Evolutionary conservation across 2,329 filamentous ascomycete species (phyloP).

Genomic region (Didymella pomorum): DNA sequence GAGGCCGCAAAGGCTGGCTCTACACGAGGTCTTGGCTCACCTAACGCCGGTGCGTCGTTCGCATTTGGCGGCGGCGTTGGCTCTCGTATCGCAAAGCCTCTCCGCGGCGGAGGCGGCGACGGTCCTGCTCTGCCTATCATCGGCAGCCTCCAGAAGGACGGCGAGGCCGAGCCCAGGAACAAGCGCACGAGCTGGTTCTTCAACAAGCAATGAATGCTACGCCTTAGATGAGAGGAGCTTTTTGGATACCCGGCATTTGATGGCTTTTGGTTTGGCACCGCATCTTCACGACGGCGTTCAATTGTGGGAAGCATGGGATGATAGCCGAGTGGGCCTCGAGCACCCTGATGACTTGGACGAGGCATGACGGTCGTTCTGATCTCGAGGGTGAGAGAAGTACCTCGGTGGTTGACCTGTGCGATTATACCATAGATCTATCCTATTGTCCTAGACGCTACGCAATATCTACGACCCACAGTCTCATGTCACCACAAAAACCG

Average conservation of each 20-base stretch:
- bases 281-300: constrained; percentile 22
- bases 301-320: constrained; percentile 13
- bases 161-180: constrained; percentile 58
- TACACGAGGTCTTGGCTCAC: constrained; percentile 78
- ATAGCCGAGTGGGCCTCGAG: constrained; percentile 5
- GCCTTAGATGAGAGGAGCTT: constrained; percentile 4
- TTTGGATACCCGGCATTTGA: constrained; percentile 24
- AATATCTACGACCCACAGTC: background rate
- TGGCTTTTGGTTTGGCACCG: constrained; percentile 17
- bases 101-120: constrained; percentile 62
- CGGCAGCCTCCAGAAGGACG: constrained; percentile 57
- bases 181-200: constrained; percentile 81
- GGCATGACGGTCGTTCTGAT: constrained; percentile 1
- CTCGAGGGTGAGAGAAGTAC: background rate
- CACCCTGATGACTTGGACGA: constrained; percentile 4
- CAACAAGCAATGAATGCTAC: constrained; percentile 62
- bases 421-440: constrained; percentile 22
- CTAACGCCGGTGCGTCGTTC: constrained; percentile 64
- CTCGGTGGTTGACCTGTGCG: background rate
- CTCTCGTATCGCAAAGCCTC: constrained; percentile 69
- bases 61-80: constrained; percentile 69
- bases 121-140: constrained; percentile 54
- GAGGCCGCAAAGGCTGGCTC: constrained; percentile 93
- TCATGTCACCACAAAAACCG: no score
- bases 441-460: constrained; percentile 9